Evolutionary conservation across 768 basidiomycete genomes (phyloP), one percentile per base, ranked within the genome.

Genomic region (Termitomyces sp.): DNA sequence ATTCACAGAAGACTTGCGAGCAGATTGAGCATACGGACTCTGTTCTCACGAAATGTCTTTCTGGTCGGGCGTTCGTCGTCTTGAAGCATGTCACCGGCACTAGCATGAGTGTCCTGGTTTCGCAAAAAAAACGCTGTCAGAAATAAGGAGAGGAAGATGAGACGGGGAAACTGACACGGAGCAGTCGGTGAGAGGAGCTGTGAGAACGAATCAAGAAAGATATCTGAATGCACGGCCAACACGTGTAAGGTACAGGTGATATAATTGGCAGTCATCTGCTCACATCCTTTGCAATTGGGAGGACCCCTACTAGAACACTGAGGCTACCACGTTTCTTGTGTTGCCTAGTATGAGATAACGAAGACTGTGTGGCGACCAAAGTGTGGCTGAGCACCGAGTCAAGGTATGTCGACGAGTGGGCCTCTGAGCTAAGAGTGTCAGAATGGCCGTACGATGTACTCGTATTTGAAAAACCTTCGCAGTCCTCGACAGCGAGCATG

Each of bases 171-270:
- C 69, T 54, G 46, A 76, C 74, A 70, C 70, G 64, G 56, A 58
- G 57, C 32, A 64, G 65, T 47, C 66, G 69, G 61, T 64, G 66
- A 60, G 73, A 68, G 48, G 63, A 61, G 64, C 73, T 75, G 70
- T 73, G 72, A 66, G 75, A 74, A 69, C 69, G 73, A 65, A 76
- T 69, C 65, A 74, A 65, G 61, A 74, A 68, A 57, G 76, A 73
- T 65, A 76, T 70, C 75, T 77, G 54, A 56, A 62, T 40, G 64
- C 59, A 64, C 57, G 69, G 58, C 53, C 62, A 68, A 75, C 80
- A 82, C 79, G 79, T 81, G 80, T 79, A 77, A 73, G 73, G 72
- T 72, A 77, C 74, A 68, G 61, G 62, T 55, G 58, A 60, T 57
- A 56, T 33, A 56, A 44, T 8, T 18, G 33, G 35, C 46, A 47